Percentiles rank a stretch among this genome's conserved stretches.
These are phyloP conservation scores for Coniferiporia weirii DNA, from an alignment of 1,284 basidiomycete genomes.

Conservation along the genomic window DNA sequence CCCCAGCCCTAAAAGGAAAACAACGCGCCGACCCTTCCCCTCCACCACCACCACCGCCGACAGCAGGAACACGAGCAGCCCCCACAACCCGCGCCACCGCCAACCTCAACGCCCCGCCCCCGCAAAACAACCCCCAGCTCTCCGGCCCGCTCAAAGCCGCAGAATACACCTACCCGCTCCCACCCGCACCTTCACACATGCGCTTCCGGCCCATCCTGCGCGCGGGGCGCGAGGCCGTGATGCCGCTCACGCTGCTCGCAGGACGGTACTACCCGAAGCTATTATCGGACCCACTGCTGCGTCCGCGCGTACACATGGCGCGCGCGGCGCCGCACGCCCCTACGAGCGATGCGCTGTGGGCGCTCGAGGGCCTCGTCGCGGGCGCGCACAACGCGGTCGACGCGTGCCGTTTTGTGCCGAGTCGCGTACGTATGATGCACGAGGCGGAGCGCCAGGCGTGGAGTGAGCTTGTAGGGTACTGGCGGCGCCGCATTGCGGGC, in stretches of 20 bases:
- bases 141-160: constrained; percentile 31
- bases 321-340: constrained; percentile 32
- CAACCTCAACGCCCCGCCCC: constrained; percentile 7
- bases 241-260: constrained; percentile 60
- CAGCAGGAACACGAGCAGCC: too few species aligned
- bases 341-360: constrained; percentile 48
- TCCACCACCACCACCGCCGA: too few species aligned
- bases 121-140: constrained; percentile 14
- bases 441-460: constrained; percentile 50
- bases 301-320: constrained; percentile 31
- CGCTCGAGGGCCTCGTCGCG: constrained; percentile 60
- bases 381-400: constrained; percentile 63
- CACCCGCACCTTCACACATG: constrained; percentile 56
- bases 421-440: constrained; percentile 48
- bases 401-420: constrained; percentile 46
- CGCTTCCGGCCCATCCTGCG: constrained; percentile 63
- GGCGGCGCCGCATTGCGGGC: constrained; percentile 32
- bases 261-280: constrained; percentile 73
- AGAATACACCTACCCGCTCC: constrained; percentile 46
- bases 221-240: constrained; percentile 56
- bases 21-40: neutral
- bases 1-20: neutral
- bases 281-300: constrained; percentile 54
- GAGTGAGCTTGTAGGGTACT: constrained; percentile 33
- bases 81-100: neutral